Conservation (phyloP, 2,329 filamentous ascomycete genomes). For the Leptodontidium sp. region DNA sequence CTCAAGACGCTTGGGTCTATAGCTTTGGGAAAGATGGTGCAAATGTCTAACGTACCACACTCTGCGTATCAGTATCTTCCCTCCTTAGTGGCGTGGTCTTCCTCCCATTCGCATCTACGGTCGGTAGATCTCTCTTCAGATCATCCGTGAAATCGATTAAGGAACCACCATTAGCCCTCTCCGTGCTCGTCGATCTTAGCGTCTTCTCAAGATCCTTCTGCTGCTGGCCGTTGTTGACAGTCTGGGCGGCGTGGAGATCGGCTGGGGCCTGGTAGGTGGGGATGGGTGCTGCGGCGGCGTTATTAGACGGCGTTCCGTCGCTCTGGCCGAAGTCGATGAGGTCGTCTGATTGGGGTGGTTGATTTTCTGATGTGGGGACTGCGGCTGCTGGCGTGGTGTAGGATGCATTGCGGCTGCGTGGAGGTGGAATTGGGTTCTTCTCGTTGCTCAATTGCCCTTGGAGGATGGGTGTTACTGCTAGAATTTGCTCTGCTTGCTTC, state of each 20-base stretch:
- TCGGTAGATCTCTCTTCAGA: constrained; percentile 58
- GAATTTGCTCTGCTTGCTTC: constrained; percentile 81
- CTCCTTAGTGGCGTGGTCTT: constrained; percentile 32
- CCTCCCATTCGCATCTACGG: constrained; percentile 27
- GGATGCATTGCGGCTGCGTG: constrained; percentile 36
- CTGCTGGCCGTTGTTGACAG: constrained; percentile 38
- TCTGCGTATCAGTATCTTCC: constrained; percentile 44
- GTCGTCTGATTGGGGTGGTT: constrained; percentile 45
- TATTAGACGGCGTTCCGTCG: constrained; percentile 16
- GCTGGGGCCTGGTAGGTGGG: constrained; percentile 30
- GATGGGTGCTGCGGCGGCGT: constrained; percentile 18
- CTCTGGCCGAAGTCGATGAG: constrained; percentile 66
- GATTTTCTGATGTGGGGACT: constrained; percentile 15
- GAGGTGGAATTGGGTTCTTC: constrained; percentile 64
- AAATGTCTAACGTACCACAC: constrained; percentile 24
- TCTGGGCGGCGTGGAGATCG: constrained; percentile 41
- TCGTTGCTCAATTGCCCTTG: constrained; percentile 70
- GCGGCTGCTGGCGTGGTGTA: constrained; percentile 26
- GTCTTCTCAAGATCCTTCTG: constrained; percentile 43
- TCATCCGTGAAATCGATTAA: constrained; percentile 64
- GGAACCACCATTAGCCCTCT: constrained; percentile 23
- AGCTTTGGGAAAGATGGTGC: not conserved
- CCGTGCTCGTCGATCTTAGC: constrained; percentile 40
- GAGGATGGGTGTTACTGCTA: constrained; percentile 85
- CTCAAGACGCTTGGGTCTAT: too few species aligned